A percentile compares a stretch with the other conserved stretches of the same genome.
These are phyloP conservation scores for Thielaviopsis punctulata DNA, from an alignment of 2,329 filamentous ascomycete species.

Conservation along the genomic window DNA sequence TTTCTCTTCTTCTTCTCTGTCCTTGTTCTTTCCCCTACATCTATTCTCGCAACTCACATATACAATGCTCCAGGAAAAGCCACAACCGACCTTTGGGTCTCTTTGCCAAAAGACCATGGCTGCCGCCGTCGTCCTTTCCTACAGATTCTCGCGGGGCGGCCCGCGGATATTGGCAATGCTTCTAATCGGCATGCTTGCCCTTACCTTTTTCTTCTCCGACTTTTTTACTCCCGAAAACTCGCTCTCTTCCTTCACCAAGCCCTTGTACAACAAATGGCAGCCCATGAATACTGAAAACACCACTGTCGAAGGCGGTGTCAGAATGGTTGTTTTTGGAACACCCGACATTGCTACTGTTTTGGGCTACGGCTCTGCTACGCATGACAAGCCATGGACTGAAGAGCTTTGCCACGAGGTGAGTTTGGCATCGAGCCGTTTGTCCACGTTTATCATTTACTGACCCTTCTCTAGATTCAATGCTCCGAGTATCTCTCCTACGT, in stretches of 20 bases:
- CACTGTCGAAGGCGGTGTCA: constrained; percentile 20
- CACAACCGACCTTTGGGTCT: not conserved
- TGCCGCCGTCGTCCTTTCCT: constrained; percentile 19
- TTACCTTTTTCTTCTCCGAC: constrained; percentile 15
- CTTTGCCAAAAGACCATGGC: not conserved
- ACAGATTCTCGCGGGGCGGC: constrained; percentile 24
- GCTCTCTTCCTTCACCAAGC: constrained; percentile 10
- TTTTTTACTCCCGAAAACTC: constrained; percentile 7
- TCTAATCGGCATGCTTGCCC: constrained; percentile 17
- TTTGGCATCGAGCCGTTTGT: not conserved
- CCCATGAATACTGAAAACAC: constrained; percentile 15
- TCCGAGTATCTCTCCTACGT: constrained; percentile 28
- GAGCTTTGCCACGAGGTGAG: constrained; percentile 30
- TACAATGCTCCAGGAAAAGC: constrained; percentile 6
- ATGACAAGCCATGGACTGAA: constrained; percentile 28
- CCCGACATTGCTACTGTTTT: constrained; percentile 25
- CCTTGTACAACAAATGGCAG: constrained; percentile 15
- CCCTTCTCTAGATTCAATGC: constrained; percentile 26
- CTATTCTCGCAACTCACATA: not conserved
- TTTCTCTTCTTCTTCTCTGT: not conserved
- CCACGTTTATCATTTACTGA: not conserved
- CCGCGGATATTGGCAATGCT: constrained; percentile 18
- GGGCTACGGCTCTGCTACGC: constrained; percentile 21
- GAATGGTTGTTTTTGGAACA: constrained; percentile 34
- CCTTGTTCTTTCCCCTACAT: not conserved